Conservation (phyloP, 75 land plant species). For the Adiantum capillusveneris region DNA sequence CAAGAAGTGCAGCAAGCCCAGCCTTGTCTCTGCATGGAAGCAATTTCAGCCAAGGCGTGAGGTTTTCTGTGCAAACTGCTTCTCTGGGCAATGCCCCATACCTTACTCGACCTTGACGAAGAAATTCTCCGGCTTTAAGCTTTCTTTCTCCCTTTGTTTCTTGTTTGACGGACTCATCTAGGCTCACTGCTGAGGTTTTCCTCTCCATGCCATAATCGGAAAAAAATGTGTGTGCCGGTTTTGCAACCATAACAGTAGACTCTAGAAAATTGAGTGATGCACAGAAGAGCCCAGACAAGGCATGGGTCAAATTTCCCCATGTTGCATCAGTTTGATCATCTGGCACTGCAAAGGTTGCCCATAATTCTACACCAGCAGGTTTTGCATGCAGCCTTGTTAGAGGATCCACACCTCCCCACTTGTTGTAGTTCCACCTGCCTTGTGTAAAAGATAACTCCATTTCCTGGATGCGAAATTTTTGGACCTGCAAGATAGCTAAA, state of each 20-base stretch:
- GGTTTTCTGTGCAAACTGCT: conserved; percentile 99
- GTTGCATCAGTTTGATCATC: conserved; percentile 49
- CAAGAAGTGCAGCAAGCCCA: conserved; percentile 75
- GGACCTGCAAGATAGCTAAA: conserved; percentile 42
- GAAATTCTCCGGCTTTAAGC: neutral
- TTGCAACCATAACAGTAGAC: conserved; percentile 53
- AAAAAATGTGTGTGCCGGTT: conserved; percentile 21
- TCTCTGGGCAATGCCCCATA: conserved; percentile 97
- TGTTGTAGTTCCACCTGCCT: conserved; percentile 91
- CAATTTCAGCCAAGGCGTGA: conserved; percentile 96
- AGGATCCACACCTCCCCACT: conserved; percentile 91
- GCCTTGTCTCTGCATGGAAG: conserved; percentile 95
- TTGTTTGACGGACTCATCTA: neutral
- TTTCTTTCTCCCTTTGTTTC: no score
- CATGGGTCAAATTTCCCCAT: conserved; percentile 91
- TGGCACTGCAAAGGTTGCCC: conserved; percentile 78
- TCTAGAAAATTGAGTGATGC: conserved; percentile 95
- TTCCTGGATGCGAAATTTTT: conserved; percentile 61
- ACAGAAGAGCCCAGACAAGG: conserved; percentile 98
- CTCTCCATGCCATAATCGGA: neutral
- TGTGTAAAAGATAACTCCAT: conserved; percentile 97
- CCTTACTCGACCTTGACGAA: conserved; percentile 26
- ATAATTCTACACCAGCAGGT: conserved; percentile 93
- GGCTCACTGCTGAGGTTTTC: neutral
- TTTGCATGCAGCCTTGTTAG: conserved; percentile 68